These are phyloP conservation scores for Neofusicoccum kwambonambiense DNA, from an alignment of 2,329 filamentous ascomycete species.

Conservation along the genomic window DNA sequence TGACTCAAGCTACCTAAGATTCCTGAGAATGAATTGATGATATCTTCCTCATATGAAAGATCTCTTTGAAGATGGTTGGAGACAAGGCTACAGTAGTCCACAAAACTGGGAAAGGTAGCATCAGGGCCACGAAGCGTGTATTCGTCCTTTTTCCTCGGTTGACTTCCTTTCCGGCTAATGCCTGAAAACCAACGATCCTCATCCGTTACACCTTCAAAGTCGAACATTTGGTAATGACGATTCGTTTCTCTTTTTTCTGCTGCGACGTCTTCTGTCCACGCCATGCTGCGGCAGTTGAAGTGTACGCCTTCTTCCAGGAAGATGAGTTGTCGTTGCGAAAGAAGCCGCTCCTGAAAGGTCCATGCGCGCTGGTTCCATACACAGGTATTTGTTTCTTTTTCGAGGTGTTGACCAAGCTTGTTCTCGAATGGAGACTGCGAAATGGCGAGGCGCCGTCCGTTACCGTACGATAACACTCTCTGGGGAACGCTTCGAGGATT, in stretches of 20 bases:
- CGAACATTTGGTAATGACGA: not conserved
- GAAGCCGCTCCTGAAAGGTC: not conserved
- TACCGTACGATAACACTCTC: not conserved
- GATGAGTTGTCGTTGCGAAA: not conserved
- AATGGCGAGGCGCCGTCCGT: not conserved
- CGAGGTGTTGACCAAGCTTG: not conserved
- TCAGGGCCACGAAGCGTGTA: not conserved
- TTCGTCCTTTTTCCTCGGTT: not conserved
- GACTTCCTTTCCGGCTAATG: not conserved
- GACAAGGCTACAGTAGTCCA: not conserved
- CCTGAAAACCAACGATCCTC: not conserved
- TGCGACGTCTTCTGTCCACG: not conserved
- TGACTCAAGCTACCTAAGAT: not conserved
- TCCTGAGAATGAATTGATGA: not conserved
- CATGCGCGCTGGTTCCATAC: not conserved
- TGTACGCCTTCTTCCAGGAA: not conserved
- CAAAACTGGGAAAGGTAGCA: not conserved
- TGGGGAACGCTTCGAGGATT: not conserved
- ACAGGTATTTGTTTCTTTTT: not conserved
- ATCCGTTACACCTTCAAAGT: not conserved
- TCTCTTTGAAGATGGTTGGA: not conserved
- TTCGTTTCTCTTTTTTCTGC: not conserved
- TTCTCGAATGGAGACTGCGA: not conserved
- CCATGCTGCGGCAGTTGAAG: not conserved
- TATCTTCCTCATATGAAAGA: not conserved